Evolutionary conservation across 2,329 filamentous ascomycete genomes (phyloP).

Genomic region (Monilinia vaccinii-corymbosi): DNA sequence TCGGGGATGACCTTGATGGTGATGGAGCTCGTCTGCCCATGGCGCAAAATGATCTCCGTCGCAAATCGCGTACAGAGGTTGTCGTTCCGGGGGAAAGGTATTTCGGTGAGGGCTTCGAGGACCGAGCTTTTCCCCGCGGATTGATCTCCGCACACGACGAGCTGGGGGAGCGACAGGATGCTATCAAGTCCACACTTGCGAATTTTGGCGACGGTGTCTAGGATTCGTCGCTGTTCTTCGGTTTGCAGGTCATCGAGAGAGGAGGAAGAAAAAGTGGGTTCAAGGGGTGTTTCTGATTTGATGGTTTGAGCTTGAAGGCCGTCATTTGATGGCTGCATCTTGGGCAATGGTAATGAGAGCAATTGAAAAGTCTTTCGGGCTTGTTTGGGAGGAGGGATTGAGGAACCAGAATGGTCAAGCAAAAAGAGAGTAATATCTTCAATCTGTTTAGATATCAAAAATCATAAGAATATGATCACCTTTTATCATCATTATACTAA

Average conservation of each 20-base stretch:
- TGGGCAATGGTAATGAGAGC: no score
- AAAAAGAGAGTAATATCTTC: no score
- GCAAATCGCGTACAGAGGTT: not conserved
- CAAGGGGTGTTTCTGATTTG: not conserved
- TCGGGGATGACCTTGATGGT: not conserved
- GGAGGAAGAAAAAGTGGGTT: not conserved
- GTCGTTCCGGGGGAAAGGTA: not conserved
- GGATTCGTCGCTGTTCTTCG: slow-evolving; percentile 1
- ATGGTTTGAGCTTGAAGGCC: no score
- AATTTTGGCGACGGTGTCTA: slow-evolving; percentile 3
- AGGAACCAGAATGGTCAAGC: no score
- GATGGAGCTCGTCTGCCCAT: not conserved
- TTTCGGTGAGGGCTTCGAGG: not conserved
- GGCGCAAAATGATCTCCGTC: slow-evolving; percentile 1
- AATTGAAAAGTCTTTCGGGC: no score
- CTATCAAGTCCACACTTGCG: not conserved
- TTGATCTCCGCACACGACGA: slow-evolving; percentile 4
- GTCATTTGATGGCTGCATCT: no score
- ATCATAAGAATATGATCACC: no score
- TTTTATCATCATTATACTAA: no score
- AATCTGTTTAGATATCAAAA: no score
- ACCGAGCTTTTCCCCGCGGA: not conserved
- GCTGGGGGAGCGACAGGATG: not conserved
- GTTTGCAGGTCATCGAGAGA: slow-evolving; percentile 4
- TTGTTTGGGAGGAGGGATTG: no score